phyloP scores from a whole-genome alignment of 2,329 filamentous ascomycete genomes.

The Aspergillus transmontanensis region DNA sequence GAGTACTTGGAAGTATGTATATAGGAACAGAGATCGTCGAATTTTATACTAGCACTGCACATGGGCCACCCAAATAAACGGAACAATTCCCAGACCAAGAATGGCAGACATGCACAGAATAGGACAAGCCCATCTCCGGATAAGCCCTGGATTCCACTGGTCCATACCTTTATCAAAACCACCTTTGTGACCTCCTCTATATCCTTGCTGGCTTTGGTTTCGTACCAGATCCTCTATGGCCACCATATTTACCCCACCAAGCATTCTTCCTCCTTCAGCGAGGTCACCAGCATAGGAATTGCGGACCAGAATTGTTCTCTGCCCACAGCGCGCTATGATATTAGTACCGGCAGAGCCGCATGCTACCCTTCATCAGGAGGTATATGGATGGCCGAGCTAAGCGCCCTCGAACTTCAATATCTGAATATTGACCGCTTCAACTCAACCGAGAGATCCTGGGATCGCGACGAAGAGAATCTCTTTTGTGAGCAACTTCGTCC shows the following conservation, averaged over 20 bases:
- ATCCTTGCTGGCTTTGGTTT: not conserved
- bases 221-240: not conserved
- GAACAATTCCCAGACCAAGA: not conserved
- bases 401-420: constrained; percentile 4
- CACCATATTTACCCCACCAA: not conserved
- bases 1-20: not conserved
- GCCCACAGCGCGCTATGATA: constrained; percentile 7
- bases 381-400: constrained; percentile 6
- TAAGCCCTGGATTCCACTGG: not conserved
- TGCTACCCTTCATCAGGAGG: constrained; percentile 10
- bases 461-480: constrained; percentile 2
- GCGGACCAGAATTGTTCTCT: constrained; percentile 6
- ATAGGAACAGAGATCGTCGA: not conserved
- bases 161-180: not conserved
- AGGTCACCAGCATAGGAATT: not conserved
- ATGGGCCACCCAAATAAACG: not conserved
- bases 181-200: not conserved
- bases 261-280: not conserved
- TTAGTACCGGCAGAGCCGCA: constrained; percentile 1
- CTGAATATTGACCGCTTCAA: constrained; percentile 7
- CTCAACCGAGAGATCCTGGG: not conserved
- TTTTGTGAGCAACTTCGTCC: constrained; percentile 5
- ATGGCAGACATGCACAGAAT: not conserved
- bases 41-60: not conserved
- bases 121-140: not conserved